Conservation (phyloP, 805 yeast species). For the Yarrowia yakushimensis region DNA sequence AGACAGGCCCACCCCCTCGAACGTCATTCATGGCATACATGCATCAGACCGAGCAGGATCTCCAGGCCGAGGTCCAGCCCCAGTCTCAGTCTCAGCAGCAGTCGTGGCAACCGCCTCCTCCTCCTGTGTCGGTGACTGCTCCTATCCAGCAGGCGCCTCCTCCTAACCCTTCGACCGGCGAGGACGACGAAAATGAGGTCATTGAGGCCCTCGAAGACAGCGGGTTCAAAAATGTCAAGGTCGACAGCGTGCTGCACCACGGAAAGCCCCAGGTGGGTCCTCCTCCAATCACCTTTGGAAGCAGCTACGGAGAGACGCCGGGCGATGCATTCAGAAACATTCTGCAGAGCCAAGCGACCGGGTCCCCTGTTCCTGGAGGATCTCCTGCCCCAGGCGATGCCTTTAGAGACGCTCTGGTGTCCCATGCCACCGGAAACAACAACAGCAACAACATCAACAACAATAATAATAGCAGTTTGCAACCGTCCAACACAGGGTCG, state of each 20-base stretch:
- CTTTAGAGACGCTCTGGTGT: neutral
- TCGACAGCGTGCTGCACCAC: constrained; percentile 69
- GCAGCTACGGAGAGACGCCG: constrained; percentile 5
- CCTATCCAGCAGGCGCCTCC: constrained; percentile 1
- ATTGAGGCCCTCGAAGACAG: constrained; percentile 73
- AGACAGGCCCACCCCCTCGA: constrained; percentile 25
- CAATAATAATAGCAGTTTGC: neutral
- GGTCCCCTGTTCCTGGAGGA: neutral
- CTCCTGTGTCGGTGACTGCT: neutral
- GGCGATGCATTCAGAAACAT: constrained; percentile 19
- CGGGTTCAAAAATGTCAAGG: constrained; percentile 71
- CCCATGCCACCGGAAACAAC: neutral
- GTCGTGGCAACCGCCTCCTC: neutral
- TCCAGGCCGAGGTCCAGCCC: neutral
- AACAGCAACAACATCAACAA: neutral
- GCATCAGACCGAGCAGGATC: constrained; percentile 28
- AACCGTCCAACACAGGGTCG: neutral
- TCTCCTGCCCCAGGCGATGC: constrained; percentile 5
- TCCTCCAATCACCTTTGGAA: constrained; percentile 30
- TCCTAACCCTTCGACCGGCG: neutral
- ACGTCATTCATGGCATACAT: constrained; percentile 11
- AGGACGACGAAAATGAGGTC: constrained; percentile 65
- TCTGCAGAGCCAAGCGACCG: constrained; percentile 19
- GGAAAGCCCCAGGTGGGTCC: constrained; percentile 56
- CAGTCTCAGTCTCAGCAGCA: neutral